Conservation (phyloP, 2,329 filamentous ascomycete genomes). For the Cercospora janseana region DNA sequence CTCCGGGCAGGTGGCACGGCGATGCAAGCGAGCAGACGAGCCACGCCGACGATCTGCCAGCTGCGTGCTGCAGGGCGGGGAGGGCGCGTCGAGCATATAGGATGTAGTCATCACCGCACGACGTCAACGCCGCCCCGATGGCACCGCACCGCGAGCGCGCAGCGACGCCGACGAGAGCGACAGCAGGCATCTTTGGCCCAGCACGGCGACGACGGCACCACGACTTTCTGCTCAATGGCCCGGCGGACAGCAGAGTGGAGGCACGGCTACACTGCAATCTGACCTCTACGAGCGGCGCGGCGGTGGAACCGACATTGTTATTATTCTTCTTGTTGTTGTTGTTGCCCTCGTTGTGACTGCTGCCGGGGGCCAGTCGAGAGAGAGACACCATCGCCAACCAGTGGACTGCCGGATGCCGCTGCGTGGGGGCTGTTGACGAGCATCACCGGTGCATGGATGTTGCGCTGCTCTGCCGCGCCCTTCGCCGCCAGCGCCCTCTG, state of each 20-base stretch:
- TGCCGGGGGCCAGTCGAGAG: too few species aligned
- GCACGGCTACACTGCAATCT: not conserved
- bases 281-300: not conserved
- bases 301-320: too few species aligned
- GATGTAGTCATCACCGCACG: not conserved
- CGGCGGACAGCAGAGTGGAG: not conserved
- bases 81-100: too few species aligned
- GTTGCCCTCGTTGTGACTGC: too few species aligned
- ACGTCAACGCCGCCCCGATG: not conserved
- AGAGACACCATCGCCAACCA: not conserved
- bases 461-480: too few species aligned
- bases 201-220: not conserved
- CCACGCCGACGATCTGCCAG: not conserved
- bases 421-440: too few species aligned
- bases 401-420: too few species aligned
- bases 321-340: too few species aligned
- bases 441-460: too few species aligned
- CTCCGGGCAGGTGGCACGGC: not conserved
- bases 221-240: constrained; percentile 4
- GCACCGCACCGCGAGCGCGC: not conserved
- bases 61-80: not conserved
- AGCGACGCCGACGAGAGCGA: not conserved
- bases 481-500: too few species aligned
- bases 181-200: not conserved
- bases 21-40: not conserved